Base-by-base conservation (phyloP, 176 grass and related monocot species). In the Eremochloa ophiuroides region DNA sequence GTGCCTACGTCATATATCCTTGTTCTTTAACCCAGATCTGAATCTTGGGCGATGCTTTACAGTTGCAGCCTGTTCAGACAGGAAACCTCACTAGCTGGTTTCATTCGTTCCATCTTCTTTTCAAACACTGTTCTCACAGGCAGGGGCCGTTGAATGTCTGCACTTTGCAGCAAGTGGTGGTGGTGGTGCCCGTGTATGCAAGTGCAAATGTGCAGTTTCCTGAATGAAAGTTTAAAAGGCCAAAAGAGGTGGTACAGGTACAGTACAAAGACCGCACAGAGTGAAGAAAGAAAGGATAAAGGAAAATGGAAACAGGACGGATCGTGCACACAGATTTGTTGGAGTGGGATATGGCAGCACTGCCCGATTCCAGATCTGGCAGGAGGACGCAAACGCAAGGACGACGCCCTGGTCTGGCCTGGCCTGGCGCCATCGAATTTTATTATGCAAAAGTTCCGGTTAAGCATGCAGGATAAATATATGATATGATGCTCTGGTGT, bases 11-110 rank as follows among this genome's bases (percentile, higher is more conserved):
- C 6, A 17, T 42, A 15, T 18, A 22, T 1, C 62, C 27, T 30
- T 82, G 65, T 26, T 71, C 58, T 12, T 5, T 13, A 39, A 17
- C 17, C 18, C 50, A 59, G 61, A 31, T 66, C 73, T 68, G 61
- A 75, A 86, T 55, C 62, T 66, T 87, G 73, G 33, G 35, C 44
- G 10, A 44, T 17, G 34, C 43, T 33, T 73, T 8, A 40, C n/a
- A 11, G 53, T 12, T 38, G 27, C 18, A 22, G 48, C 7, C 22
- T 78, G 17, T 62, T 31, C 58, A 23, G 61, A 1, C n/a, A 42
- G 14, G 30, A 50, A 70, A 29, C 22, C 18, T 34, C 28, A 68
- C 46, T 5, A 20, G 11, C 37, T 70, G 12, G 2, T 28, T 15
- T 23, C 29, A 2, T 40, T 40, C 4, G 1, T 20, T 68, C 40